These are phyloP conservation scores for Pseudomicrostroma phylloplanum DNA, from an alignment of 1,284 basidiomycete genomes.

Conservation along the genomic window DNA sequence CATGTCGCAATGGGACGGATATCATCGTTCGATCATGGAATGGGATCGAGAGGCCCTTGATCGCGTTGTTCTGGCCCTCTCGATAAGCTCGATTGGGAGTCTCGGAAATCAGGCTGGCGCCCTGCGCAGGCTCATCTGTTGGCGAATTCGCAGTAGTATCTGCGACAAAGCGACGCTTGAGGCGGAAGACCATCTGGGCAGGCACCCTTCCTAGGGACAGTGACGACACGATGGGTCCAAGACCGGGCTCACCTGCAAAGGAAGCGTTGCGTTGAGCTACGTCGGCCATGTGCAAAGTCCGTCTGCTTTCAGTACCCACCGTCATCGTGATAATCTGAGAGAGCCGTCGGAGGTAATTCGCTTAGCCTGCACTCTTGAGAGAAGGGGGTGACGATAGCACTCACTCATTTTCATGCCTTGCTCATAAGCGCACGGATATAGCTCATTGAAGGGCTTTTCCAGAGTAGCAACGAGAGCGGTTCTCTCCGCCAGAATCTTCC, in stretches of 20 bases:
- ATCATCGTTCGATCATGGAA: not conserved
- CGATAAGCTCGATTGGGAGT: not conserved
- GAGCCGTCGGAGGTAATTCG: not conserved
- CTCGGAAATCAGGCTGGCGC: not conserved
- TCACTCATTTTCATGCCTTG: constrained; percentile 25
- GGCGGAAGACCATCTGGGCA: constrained; percentile 28
- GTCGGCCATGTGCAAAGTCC: too few species aligned
- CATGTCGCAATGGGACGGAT: constrained; percentile 3
- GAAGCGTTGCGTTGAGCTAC: too few species aligned
- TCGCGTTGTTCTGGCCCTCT: not conserved
- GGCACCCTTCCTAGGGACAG: constrained; percentile 21
- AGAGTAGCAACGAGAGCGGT: constrained; percentile 5
- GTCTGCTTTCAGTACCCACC: constrained; percentile 7
- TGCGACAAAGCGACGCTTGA: constrained; percentile 17
- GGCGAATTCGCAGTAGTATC: not conserved
- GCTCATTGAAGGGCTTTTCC: constrained; percentile 26
- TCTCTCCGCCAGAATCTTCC: constrained; percentile 4
- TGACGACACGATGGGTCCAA: constrained; percentile 27
- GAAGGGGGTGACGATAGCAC: too few species aligned
- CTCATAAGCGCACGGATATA: constrained; percentile 31
- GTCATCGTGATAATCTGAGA: constrained; percentile 27
- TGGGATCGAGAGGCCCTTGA: not conserved
- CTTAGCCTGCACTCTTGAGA: not conserved
- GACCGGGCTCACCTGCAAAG: constrained; percentile 19
- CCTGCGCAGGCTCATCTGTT: not conserved